Conservation (phyloP, 208 protist genomes). For the Tetramitus jugosus region DNA sequence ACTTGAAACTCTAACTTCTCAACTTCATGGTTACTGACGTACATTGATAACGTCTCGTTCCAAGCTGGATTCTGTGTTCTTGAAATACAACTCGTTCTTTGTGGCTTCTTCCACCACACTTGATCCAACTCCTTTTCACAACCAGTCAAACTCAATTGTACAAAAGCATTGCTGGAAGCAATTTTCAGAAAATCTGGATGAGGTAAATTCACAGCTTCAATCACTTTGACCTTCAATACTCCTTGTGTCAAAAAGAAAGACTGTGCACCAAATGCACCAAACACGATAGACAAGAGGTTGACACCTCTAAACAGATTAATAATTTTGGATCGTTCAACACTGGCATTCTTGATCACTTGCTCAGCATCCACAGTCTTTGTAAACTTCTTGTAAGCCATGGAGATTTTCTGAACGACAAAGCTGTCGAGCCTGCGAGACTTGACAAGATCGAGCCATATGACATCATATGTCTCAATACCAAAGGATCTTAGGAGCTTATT, state of each 20-base stretch:
- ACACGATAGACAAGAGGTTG: not conserved
- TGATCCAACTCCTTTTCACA: not conserved
- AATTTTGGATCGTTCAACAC: not conserved
- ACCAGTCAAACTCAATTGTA: not conserved
- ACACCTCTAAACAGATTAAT: constrained; percentile 9
- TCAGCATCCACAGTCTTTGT: not conserved
- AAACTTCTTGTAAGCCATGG: not conserved
- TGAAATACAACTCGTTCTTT: not conserved
- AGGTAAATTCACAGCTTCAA: constrained; percentile 1
- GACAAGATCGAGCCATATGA: constrained; percentile 11
- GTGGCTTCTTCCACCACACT: not conserved
- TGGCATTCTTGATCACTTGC: not conserved
- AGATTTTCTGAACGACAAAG: constrained; percentile 8
- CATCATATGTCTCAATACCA: not conserved
- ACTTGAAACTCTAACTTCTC: not conserved
- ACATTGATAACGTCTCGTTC: no score
- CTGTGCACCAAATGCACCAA: not conserved
- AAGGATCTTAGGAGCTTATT: not conserved
- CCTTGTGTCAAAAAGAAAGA: not conserved
- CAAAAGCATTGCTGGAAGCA: not conserved
- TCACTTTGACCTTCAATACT: not conserved
- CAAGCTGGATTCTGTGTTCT: no score
- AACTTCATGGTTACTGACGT: not conserved
- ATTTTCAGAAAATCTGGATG: not conserved
- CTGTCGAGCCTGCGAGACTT: not conserved